These are phyloP conservation scores for Madurella fahalii DNA, from an alignment of 2,329 filamentous ascomycete genomes.

Conservation along the genomic window DNA sequence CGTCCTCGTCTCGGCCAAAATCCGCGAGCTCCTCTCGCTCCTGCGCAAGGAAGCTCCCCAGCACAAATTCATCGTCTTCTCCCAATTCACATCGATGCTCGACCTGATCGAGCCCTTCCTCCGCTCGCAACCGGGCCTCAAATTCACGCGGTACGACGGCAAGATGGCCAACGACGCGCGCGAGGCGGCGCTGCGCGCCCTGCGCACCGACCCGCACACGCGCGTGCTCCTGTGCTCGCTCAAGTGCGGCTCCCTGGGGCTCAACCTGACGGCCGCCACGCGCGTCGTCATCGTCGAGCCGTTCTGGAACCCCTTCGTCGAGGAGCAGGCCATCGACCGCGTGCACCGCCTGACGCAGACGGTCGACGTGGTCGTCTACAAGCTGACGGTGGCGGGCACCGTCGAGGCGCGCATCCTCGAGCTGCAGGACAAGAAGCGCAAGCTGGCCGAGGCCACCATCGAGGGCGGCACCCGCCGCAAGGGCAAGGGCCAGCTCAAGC, in stretches of 20 bases:
- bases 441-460: conserved; percentile 86
- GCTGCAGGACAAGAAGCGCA: conserved; percentile 88
- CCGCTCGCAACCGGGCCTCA: conserved; percentile 60
- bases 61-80: conserved; percentile 98
- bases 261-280: conserved; percentile 91
- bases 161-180: conserved; percentile 90
- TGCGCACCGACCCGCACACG: conserved; percentile 70
- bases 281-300: conserved; percentile 93
- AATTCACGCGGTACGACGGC: conserved; percentile 88
- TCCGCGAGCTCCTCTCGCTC: conserved; percentile 77
- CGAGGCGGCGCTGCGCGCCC: conserved; percentile 74
- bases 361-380: conserved; percentile 90
- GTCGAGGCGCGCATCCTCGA: conserved; percentile 95
- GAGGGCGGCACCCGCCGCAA: conserved; percentile 72
- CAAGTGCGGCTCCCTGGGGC: conserved; percentile 85
- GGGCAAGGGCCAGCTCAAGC: conserved; percentile 60
- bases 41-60: conserved; percentile 71
- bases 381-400: conserved; percentile 78
- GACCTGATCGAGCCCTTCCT: conserved; percentile 94
- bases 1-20: conserved; percentile 79
- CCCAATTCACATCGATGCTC: conserved; percentile 97
- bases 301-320: conserved; percentile 99
- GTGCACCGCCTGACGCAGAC: conserved; percentile 98
- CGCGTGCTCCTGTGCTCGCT: conserved; percentile 87
- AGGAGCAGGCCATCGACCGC: conserved; percentile 97